Evolutionary conservation across 371 early-diverging fungal species (phyloP).

Genomic region (Sporodiniella umbellata): DNA sequence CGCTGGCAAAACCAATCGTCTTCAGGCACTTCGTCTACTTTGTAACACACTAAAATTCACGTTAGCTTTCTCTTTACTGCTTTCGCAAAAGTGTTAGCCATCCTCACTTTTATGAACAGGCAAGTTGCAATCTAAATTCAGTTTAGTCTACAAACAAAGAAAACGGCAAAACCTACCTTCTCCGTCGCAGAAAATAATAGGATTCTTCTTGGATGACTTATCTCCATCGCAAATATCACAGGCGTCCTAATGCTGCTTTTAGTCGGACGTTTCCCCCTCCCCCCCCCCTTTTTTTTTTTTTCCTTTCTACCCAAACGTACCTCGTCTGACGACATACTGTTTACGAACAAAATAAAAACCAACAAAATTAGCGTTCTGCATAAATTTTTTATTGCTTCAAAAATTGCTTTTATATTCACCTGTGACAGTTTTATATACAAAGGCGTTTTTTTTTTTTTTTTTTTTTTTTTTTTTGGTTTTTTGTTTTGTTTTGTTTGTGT

Average conservation of each 20-base stretch:
- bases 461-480: neutral
- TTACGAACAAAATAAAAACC: neutral
- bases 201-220: constrained; percentile 37
- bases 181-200: constrained; percentile 57
- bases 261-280: no score
- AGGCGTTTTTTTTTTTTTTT: neutral
- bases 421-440: neutral
- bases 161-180: constrained; percentile 33
- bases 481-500: no score
- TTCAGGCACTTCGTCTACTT: constrained; percentile 43
- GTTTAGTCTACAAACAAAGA: neutral
- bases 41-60: constrained; percentile 36
- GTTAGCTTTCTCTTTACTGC: neutral
- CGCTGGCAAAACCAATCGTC: constrained; percentile 57
- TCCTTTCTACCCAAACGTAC: neutral
- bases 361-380: no score
- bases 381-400: no score
- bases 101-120: constrained; percentile 56
- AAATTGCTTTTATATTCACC: neutral
- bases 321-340: neutral
- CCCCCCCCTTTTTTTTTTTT: no score
- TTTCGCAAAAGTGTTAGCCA: no score
- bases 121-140: constrained; percentile 42
- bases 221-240: constrained; percentile 51
- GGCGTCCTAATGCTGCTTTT: constrained; percentile 21